Evolutionary conservation across 2,329 filamentous ascomycete genomes (phyloP).

Genomic region (Cercospora janseana): DNA sequence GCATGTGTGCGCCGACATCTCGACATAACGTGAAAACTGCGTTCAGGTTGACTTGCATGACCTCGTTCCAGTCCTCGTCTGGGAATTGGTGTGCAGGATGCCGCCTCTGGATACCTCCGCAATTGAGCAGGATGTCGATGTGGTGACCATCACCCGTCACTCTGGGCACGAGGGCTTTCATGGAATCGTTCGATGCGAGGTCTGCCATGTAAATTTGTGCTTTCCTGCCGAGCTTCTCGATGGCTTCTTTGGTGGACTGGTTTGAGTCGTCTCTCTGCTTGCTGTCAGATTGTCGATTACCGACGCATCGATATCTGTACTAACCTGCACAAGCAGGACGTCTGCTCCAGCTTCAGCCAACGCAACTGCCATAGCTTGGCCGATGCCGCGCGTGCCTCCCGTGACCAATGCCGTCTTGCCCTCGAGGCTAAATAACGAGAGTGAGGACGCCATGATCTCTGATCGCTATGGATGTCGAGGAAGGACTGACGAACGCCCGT

Average conservation of each 20-base stretch:
- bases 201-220: slow-evolving; percentile 68
- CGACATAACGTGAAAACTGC: slow-evolving; percentile 75
- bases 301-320: background rate
- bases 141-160: slow-evolving; percentile 61
- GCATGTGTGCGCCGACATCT: slow-evolving; percentile 77
- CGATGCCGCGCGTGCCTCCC: slow-evolving; percentile 52
- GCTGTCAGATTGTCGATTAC: slow-evolving; percentile 4
- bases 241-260: slow-evolving; percentile 57
- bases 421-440: slow-evolving; percentile 50
- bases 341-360: slow-evolving; percentile 53
- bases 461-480: slow-evolving; percentile 4
- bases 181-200: slow-evolving; percentile 60
- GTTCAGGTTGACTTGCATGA: slow-evolving; percentile 83
- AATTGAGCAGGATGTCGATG: slow-evolving; percentile 79
- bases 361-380: slow-evolving; percentile 52
- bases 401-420: slow-evolving; percentile 52
- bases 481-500: too few species aligned
- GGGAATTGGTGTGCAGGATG: slow-evolving; percentile 75
- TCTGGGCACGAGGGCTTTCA: slow-evolving; percentile 59
- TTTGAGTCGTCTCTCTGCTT: slow-evolving; percentile 56
- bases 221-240: slow-evolving; percentile 66
- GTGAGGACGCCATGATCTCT: slow-evolving; percentile 36
- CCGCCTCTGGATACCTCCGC: slow-evolving; percentile 79
- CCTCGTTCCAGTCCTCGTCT: slow-evolving; percentile 71
- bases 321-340: slow-evolving; percentile 51